phyloP scores from a whole-genome alignment of 1,139 yeast genomes.

The Pichia sp. region DNA sequence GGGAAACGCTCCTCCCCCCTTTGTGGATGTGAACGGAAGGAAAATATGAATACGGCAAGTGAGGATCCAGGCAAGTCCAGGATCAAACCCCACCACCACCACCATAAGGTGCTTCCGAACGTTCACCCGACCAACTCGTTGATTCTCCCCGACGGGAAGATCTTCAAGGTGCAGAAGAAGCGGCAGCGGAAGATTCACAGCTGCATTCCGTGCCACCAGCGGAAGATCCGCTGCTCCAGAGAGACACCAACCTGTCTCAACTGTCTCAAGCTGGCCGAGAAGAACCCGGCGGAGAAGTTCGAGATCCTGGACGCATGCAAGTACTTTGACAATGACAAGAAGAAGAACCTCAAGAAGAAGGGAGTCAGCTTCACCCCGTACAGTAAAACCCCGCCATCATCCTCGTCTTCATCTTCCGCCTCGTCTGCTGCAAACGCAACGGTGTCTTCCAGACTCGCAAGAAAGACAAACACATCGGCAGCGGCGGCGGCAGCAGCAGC shows the following conservation, averaged over 20 bases:
- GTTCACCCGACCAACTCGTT: conserved; percentile 32
- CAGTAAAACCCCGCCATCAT: background rate
- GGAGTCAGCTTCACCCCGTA: conserved; percentile 14
- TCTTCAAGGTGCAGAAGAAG: conserved; percentile 53
- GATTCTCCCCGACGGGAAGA: conserved; percentile 41
- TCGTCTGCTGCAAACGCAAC: too few relatives aligned
- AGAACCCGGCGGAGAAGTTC: conserved; percentile 17
- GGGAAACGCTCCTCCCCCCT: too few relatives aligned
- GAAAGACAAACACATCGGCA: background rate
- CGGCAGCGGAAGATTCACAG: conserved; percentile 55
- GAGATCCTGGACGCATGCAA: conserved; percentile 37
- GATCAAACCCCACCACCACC: background rate
- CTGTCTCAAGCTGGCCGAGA: conserved; percentile 35
- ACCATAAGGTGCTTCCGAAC: conserved; percentile 20
- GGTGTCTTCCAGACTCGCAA: too few relatives aligned
- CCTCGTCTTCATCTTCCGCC: too few relatives aligned
- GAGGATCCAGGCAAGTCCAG: background rate
- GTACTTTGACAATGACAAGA: conserved; percentile 53
- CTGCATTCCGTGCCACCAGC: conserved; percentile 59
- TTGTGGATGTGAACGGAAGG: background rate
- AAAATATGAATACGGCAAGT: background rate
- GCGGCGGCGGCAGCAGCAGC: background rate
- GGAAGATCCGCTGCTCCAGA: conserved; percentile 57
- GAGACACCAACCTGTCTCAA: conserved; percentile 42
- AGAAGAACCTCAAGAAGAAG: conserved; percentile 35